These are phyloP conservation scores for Adansonia rubrostipa DNA, from an alignment of 441 rosid species.

Conservation along the genomic window DNA sequence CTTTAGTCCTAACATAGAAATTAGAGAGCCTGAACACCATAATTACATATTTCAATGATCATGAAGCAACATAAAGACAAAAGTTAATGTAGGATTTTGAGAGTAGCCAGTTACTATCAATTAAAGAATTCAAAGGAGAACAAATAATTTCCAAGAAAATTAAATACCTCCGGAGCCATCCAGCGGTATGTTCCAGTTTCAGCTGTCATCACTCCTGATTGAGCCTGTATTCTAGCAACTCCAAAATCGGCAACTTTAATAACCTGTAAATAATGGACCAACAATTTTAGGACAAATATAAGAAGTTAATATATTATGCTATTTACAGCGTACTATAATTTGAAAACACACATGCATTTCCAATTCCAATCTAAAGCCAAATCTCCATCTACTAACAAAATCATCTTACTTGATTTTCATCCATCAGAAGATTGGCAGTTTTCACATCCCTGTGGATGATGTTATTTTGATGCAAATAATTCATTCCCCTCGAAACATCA, in stretches of 20 bases:
- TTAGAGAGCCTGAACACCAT: background rate
- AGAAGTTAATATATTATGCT: background rate
- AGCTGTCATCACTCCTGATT: constrained; percentile 79
- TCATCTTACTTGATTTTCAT: constrained; percentile 86
- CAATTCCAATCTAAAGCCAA: too few relatives aligned
- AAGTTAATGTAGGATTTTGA: constrained; percentile 9
- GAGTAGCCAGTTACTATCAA: constrained; percentile 16
- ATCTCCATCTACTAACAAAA: background rate
- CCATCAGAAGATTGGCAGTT: constrained; percentile 97
- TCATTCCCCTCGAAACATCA: constrained; percentile 95
- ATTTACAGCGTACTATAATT: background rate
- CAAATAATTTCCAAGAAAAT: constrained; percentile 20
- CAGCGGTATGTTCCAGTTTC: constrained; percentile 86
- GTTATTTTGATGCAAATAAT: constrained; percentile 90
- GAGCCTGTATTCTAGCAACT: constrained; percentile 72
- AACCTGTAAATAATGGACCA: constrained; percentile 45
- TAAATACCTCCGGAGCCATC: constrained; percentile 80
- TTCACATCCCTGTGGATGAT: constrained; percentile 95
- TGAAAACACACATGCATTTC: too few relatives aligned
- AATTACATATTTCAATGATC: constrained; percentile 9
- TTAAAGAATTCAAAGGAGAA: constrained; percentile 22
- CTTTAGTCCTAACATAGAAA: background rate
- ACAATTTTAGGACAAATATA: constrained; percentile 16
- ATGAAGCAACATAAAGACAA: constrained; percentile 3
- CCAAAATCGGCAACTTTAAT: constrained; percentile 86